Conservation (phyloP, 129 eudicot genomes). For the Calendula officinalis region DNA sequence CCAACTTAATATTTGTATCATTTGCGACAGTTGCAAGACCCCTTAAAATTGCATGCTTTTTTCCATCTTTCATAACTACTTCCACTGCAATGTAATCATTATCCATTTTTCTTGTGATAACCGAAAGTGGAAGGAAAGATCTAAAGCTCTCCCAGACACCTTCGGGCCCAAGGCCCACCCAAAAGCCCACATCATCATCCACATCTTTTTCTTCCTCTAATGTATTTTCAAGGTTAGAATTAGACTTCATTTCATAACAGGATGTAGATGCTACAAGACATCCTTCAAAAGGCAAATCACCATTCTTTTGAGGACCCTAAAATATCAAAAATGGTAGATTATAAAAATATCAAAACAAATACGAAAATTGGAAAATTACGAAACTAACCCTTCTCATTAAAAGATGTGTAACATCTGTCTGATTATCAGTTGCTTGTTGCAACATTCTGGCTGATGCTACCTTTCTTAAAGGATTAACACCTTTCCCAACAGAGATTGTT, state of each 20-base stretch:
- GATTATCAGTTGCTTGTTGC: conserved; percentile 64
- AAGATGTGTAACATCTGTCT: conserved; percentile 53
- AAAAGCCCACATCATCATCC: conserved; percentile 74
- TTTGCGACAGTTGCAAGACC: conserved; percentile 75
- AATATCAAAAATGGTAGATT: conserved; percentile 1
- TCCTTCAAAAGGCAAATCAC: conserved; percentile 45
- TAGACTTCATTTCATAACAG: conserved; percentile 63
- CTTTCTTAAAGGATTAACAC: conserved; percentile 60
- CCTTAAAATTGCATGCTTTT: conserved; percentile 85
- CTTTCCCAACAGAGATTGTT: conserved; percentile 81
- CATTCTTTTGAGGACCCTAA: conserved; percentile 52
- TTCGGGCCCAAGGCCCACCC: conserved; percentile 74
- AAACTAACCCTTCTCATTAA: conserved; percentile 62
- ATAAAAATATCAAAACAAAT: conserved; percentile 13
- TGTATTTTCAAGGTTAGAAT: conserved; percentile 42
- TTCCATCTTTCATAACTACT: conserved; percentile 74
- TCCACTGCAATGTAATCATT: conserved; percentile 75
- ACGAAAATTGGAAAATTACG: neutral
- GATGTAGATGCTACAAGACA: conserved; percentile 67
- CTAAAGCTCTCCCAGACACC: conserved; percentile 91
- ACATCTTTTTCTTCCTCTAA: conserved; percentile 43
- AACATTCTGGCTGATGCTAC: conserved; percentile 84
- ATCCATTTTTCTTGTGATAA: conserved; percentile 54
- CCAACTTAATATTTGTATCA: conserved; percentile 66
- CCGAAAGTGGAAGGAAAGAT: conserved; percentile 87